These are phyloP conservation scores for Chondrus crispus DNA, from an alignment of 23 red algal species.

Conservation along the genomic window DNA sequence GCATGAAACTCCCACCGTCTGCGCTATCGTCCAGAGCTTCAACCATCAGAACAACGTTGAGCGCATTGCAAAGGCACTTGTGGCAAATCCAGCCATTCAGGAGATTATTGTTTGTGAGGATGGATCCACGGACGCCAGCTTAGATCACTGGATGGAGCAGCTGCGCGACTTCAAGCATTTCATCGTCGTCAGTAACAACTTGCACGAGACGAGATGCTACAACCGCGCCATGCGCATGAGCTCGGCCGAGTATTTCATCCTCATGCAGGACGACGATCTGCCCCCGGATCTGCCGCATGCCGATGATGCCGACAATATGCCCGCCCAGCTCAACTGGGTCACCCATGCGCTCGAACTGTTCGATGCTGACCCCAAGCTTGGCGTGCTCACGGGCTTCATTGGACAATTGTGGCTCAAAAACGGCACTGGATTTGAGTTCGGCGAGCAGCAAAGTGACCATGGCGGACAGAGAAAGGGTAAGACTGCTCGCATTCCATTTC, in stretches of 20 bases:
- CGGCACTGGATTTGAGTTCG: conserved; percentile 64
- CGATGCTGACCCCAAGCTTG: conserved; percentile 63
- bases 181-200: conserved; percentile 66
- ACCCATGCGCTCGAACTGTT: conserved; percentile 63
- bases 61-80: conserved; percentile 30
- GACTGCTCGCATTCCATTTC: conserved; percentile 55
- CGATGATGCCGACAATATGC: neutral
- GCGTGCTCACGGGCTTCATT: conserved; percentile 59
- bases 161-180: conserved; percentile 63
- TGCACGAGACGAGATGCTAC: conserved; percentile 71
- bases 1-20: conserved; percentile 51
- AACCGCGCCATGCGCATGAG: conserved; percentile 83
- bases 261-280: conserved; percentile 71
- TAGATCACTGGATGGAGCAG: conserved; percentile 62
- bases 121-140: conserved; percentile 61
- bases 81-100: conserved; percentile 63
- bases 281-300: conserved; percentile 9
- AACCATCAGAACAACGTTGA: conserved; percentile 71
- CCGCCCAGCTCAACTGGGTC: conserved; percentile 49
- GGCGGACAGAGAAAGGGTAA: conserved; percentile 66
- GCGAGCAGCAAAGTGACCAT: conserved; percentile 66
- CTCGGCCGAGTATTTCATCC: conserved; percentile 61
- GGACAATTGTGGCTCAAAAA: conserved; percentile 64
- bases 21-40: conserved; percentile 68
- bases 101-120: conserved; percentile 78